Base-by-base conservation (phyloP, 2,329 filamentous ascomycete genomes). In the Pseudocercospora fuligena region DNA sequence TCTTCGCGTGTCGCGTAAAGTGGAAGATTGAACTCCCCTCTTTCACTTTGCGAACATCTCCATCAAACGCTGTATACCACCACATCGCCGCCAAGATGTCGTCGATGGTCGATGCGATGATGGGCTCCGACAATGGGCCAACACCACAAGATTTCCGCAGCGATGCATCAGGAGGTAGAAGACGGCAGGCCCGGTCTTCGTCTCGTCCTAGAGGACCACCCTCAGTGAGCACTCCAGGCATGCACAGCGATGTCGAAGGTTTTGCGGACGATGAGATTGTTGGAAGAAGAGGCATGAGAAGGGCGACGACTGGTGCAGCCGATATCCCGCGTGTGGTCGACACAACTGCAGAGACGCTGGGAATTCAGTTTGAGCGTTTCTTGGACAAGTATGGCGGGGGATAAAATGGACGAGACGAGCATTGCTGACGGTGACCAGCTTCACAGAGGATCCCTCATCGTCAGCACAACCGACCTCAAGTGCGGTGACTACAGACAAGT, bases 361-460 rank as follows among this genome's bases (percentile, higher is more conserved):
- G 92, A 76, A 85, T 90, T 64, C 88, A 90, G 65, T 95, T 96
- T 76, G 90, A 94, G 79, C 85, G 86, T 70, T 96, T 95, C 76
- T 87, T 96, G 27, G 91, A 95, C 76, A 87, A 85, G 90, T 93
- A 78, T 75, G 59, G 85, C 77, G 36, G 14, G 14, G 23, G 9
- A 29, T 8, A 16, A 11, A 9, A 40, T 56, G 6, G 12, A 46
- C 49, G 21, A 25, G 8, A 40, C 4, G 43, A 58, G 21, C 1
- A 29, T 19, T 56, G 57, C 67, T 72, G 66, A 73, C 60, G 11
- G 23, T 54, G 3, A 60, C 25, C 58, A 84, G 82, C 66, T 94
- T 90, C 76, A 83, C 88, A 65, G 91, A 94, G 79, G 89, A 91
- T 19, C 88, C 88, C 2, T 82, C 85, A 5, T 83, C 89, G 2